Conservation (phyloP, 805 yeast genomes). For the Yarrowia sp. region DNA sequence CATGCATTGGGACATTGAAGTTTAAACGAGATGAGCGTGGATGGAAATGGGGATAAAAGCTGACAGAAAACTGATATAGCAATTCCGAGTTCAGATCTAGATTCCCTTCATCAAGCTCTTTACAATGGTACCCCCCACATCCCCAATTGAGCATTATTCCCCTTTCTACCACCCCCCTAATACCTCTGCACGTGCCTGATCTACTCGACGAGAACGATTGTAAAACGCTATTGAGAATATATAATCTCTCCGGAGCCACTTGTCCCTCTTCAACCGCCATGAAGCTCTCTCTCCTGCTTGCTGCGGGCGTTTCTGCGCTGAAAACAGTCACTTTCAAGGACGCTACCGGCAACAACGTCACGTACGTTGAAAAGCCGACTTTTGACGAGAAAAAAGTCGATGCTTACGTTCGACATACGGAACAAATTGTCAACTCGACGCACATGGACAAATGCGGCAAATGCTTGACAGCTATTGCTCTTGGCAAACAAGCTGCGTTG, state of each 20-base stretch:
- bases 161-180: not conserved
- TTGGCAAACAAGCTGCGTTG: conserved; percentile 1
- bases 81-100: not conserved
- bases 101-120: not conserved
- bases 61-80: too few species aligned
- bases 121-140: not conserved
- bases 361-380: not conserved
- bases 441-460: conserved; percentile 6
- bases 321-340: conserved; percentile 3
- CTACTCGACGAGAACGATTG: conserved; percentile 1
- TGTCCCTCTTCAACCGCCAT: not conserved
- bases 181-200: not conserved
- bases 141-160: too few species aligned
- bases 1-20: conserved; percentile 14
- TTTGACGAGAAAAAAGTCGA: conserved; percentile 6
- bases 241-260: not conserved
- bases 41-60: too few species aligned
- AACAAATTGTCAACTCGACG: conserved; percentile 15
- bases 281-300: not conserved
- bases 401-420: conserved; percentile 1
- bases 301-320: not conserved
- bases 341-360: not conserved
- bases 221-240: not conserved
- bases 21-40: not conserved
- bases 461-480: conserved; percentile 6